Percentiles rank a stretch among this genome's conserved stretches.
Conservation (phyloP, 2,329 filamentous ascomycete genomes). For the Cladophialophora bantiana region DNA sequence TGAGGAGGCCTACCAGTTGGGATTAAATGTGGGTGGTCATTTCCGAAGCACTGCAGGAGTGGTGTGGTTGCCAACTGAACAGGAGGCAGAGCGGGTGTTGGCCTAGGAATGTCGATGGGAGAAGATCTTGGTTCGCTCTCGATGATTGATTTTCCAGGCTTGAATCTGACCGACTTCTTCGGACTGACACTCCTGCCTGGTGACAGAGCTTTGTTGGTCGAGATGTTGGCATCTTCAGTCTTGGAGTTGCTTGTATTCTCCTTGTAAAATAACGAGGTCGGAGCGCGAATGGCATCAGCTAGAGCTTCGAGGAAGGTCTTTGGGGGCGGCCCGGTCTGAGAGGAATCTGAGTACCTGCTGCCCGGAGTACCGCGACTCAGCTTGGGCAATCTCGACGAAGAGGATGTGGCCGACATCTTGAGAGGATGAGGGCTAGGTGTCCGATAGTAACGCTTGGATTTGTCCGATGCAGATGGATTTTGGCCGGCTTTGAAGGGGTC, state of each 20-base stretch:
- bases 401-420: slow-evolving; percentile 17
- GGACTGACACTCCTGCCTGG: slow-evolving; percentile 15
- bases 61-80: slow-evolving; percentile 29
- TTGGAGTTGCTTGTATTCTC: slow-evolving; percentile 21
- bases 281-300: slow-evolving; percentile 30
- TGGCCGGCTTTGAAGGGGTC: slow-evolving; percentile 10
- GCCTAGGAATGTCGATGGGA: slow-evolving; percentile 36
- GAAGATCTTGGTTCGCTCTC: slow-evolving; percentile 24
- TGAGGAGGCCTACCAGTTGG: slow-evolving; percentile 30
- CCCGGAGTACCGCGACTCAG: slow-evolving; percentile 9
- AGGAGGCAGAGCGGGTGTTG: slow-evolving; percentile 31
- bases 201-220: not conserved
- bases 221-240: not conserved
- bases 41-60: slow-evolving; percentile 25
- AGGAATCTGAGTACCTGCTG: slow-evolving; percentile 19
- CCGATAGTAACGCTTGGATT: slow-evolving; percentile 21
- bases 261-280: slow-evolving; percentile 33
- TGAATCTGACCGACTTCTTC: slow-evolving; percentile 35
- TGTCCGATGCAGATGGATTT: not conserved
- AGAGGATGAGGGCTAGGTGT: slow-evolving; percentile 34
- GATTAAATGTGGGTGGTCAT: slow-evolving; percentile 24
- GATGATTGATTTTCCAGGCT: slow-evolving; percentile 26
- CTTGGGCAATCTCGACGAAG: slow-evolving; percentile 10
- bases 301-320: slow-evolving; percentile 33
- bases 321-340: slow-evolving; percentile 21